These are phyloP conservation scores for Apiosordaria backusii DNA, from an alignment of 495 filamentous ascomycete genomes.

Conservation along the genomic window DNA sequence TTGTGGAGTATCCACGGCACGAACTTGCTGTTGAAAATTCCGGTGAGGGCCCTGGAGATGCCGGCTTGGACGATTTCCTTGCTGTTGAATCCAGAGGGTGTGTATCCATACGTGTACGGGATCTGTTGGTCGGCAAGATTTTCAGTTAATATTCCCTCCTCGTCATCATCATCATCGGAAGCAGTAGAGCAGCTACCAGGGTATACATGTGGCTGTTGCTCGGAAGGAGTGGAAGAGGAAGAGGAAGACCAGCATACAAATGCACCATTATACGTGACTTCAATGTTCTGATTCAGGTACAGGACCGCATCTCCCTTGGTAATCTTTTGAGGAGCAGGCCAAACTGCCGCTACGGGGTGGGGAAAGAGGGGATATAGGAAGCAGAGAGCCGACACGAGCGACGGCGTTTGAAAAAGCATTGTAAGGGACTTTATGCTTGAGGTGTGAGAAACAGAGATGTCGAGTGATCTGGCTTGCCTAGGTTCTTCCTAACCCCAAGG, in stretches of 20 bases:
- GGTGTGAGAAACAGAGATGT: neutral
- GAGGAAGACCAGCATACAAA: constrained; percentile 43
- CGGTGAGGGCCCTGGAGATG: constrained; percentile 43
- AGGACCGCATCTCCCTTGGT: constrained; percentile 51
- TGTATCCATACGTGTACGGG: constrained; percentile 41
- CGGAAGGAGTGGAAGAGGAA: constrained; percentile 17
- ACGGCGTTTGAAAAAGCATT: constrained; percentile 34
- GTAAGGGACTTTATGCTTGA: neutral
- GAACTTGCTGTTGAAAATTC: constrained; percentile 59
- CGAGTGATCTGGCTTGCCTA: neutral
- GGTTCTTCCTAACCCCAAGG: neutral
- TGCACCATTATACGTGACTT: constrained; percentile 55
- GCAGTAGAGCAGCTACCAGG: neutral
- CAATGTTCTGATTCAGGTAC: constrained; percentile 52
- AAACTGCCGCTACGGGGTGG: constrained; percentile 47
- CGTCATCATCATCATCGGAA: neutral
- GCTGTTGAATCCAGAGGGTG: constrained; percentile 37
- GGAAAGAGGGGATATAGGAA: constrained; percentile 31
- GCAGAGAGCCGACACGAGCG: constrained; percentile 33
- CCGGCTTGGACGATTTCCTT: constrained; percentile 48
- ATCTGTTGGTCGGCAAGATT: constrained; percentile 37
- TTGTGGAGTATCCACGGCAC: constrained; percentile 74
- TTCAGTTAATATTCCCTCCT: constrained; percentile 25
- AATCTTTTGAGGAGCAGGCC: constrained; percentile 55
- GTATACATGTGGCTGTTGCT: neutral